Conservation (phyloP, 805 yeast species). For the Zygosaccharomyces bisporus region DNA sequence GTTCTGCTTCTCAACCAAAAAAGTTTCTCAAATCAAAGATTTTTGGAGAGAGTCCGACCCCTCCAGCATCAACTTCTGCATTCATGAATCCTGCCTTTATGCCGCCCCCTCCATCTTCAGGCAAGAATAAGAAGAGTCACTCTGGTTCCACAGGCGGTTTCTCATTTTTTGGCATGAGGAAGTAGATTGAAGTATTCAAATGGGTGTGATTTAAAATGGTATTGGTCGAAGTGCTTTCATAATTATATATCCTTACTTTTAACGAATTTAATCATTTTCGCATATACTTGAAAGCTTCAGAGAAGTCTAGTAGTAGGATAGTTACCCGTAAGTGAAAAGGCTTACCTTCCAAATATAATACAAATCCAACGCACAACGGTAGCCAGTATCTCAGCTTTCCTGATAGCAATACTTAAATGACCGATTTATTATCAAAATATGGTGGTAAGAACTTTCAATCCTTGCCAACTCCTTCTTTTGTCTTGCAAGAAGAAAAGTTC, state of each 20-base stretch:
- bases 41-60: conserved; percentile 6
- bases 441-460: conserved; percentile 38
- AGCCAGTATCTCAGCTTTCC: not conserved
- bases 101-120: conserved; percentile 16
- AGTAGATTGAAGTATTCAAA: conserved; percentile 2
- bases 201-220: not conserved
- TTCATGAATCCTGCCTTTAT: conserved; percentile 21
- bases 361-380: not conserved
- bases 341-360: not conserved
- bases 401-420: conserved; percentile 6
- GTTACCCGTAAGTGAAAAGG: not conserved
- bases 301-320: too few relatives aligned
- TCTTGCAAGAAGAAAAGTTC: conserved; percentile 40
- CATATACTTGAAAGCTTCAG: too few relatives aligned
- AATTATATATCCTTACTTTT: not conserved
- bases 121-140: conserved; percentile 14
- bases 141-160: conserved; percentile 14
- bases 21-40: conserved; percentile 7
- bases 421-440: conserved; percentile 21
- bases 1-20: conserved; percentile 6
- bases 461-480: conserved; percentile 47
- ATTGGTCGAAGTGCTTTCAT: not conserved
- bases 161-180: conserved; percentile 24
- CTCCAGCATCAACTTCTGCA: conserved; percentile 10
- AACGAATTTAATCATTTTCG: not conserved